Evolutionary conservation across 192 early-diverging fungal species (phyloP).

Genomic region (Rhizophagus prolifer): DNA sequence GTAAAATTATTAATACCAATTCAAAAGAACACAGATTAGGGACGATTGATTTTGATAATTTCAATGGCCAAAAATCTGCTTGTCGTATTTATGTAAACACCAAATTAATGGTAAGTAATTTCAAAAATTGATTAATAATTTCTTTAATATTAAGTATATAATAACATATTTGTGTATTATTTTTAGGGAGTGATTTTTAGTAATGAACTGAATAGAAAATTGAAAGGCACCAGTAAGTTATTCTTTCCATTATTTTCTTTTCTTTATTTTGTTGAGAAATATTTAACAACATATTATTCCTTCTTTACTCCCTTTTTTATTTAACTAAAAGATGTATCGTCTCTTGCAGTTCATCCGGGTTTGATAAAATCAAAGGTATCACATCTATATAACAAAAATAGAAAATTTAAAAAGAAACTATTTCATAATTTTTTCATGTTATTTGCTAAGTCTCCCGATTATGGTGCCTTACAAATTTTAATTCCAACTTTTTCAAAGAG

Average conservation of each 20-base stretch:
- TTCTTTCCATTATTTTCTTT: neutral
- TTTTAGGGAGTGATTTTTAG: neutral
- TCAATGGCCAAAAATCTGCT: neutral
- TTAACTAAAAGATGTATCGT: neutral
- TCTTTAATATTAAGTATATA: no score
- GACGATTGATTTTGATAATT: neutral
- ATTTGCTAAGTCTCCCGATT: neutral
- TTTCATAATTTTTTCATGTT: neutral
- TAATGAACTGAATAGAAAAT: neutral
- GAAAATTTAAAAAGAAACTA: neutral
- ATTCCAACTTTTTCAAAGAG: neutral
- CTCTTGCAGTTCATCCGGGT: neutral
- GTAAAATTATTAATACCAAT: slow-evolving; percentile 3
- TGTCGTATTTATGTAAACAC: neutral
- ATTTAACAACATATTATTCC: neutral
- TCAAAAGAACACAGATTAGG: neutral
- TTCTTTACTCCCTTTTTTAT: no score
- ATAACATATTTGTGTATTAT: no score
- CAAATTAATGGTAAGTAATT: slow-evolving; percentile 5
- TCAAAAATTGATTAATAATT: no score
- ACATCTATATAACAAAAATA: neutral
- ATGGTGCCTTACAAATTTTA: neutral
- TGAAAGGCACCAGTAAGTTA: neutral
- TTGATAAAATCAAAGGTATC: neutral
- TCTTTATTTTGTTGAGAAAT: neutral